phyloP scores from a whole-genome alignment of 2,329 filamentous ascomycete species.

The Fusarium scirpi region DNA sequence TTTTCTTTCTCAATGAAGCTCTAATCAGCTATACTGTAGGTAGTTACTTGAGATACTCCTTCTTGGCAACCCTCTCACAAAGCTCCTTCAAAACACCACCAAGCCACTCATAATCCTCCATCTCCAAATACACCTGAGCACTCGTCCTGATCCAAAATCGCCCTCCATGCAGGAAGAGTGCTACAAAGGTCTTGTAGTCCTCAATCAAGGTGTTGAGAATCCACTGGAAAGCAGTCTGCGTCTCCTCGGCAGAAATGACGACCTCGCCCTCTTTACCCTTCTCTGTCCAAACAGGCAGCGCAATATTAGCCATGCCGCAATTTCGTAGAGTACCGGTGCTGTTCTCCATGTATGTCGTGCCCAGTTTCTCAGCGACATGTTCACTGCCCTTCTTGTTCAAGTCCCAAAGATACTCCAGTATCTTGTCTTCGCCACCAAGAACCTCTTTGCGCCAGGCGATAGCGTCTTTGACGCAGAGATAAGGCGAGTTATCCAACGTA shows the following conservation, averaged over 20 bases:
- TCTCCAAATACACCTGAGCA: slow-evolving; percentile 86
- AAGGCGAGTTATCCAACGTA: slow-evolving; percentile 79
- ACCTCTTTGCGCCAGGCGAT: slow-evolving; percentile 76
- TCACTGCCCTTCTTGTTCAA: slow-evolving; percentile 74
- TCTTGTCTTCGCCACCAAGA: slow-evolving; percentile 79
- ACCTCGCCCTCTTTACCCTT: slow-evolving; percentile 47
- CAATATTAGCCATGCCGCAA: slow-evolving; percentile 80
- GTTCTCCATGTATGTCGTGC: slow-evolving; percentile 80
- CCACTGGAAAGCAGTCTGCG: slow-evolving; percentile 64
- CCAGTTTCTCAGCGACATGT: slow-evolving; percentile 70
- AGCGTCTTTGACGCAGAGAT: slow-evolving; percentile 77
- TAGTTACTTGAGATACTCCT: slow-evolving; percentile 47
- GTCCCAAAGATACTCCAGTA: slow-evolving; percentile 71
- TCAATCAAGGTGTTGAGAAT: slow-evolving; percentile 64
- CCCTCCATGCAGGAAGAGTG: slow-evolving; percentile 70
- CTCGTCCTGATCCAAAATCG: slow-evolving; percentile 79
- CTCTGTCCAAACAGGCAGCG: slow-evolving; percentile 70
- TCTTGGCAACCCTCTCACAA: slow-evolving; percentile 55
- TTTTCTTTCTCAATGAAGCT: neutral
- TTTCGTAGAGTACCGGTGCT: slow-evolving; percentile 68
- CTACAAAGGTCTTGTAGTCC: slow-evolving; percentile 78
- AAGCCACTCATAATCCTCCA: slow-evolving; percentile 80
- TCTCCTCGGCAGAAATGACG: slow-evolving; percentile 50
- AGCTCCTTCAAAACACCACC: slow-evolving; percentile 68
- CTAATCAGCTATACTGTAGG: no score